These are phyloP conservation scores for Pseudoscleropodium purum DNA, from an alignment of 225 moss, liverwort and hornwort species.

Conservation along the genomic window DNA sequence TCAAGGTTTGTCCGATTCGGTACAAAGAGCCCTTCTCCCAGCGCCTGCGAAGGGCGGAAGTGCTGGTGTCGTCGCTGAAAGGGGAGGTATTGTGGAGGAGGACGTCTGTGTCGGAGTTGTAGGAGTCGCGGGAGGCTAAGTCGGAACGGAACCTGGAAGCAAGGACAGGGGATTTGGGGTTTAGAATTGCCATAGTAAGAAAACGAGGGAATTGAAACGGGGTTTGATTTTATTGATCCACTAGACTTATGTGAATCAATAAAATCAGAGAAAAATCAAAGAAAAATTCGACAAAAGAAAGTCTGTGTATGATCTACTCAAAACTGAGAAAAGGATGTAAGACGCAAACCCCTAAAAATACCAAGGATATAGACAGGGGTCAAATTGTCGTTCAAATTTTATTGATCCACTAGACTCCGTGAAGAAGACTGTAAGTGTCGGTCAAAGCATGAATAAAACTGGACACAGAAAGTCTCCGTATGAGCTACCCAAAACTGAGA, in stretches of 20 bases:
- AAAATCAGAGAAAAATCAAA: neutral
- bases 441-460: too few species aligned
- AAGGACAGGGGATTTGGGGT: neutral
- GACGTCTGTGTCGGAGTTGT: slow-evolving; percentile 11
- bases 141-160: slow-evolving; percentile 27
- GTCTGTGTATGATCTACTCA: neutral
- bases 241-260: neutral
- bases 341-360: neutral
- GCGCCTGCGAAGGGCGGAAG: neutral
- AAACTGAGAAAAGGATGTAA: neutral
- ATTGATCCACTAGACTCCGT: too few species aligned
- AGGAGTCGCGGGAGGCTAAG: slow-evolving; percentile 7
- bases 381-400: neutral
- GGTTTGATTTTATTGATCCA: neutral
- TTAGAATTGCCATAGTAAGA: neutral
- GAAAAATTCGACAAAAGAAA: neutral
- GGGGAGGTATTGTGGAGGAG: slow-evolving; percentile 4
- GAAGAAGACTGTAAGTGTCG: too few species aligned
- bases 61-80: neutral
- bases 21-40: slow-evolving; percentile 19
- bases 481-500: too few species aligned
- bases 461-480: too few species aligned
- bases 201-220: neutral
- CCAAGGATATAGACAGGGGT: neutral
- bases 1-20: slow-evolving; percentile 21